phyloP scores from a whole-genome alignment of 2,329 filamentous ascomycete genomes.

The Calonectria pseudoreteaudii region DNA sequence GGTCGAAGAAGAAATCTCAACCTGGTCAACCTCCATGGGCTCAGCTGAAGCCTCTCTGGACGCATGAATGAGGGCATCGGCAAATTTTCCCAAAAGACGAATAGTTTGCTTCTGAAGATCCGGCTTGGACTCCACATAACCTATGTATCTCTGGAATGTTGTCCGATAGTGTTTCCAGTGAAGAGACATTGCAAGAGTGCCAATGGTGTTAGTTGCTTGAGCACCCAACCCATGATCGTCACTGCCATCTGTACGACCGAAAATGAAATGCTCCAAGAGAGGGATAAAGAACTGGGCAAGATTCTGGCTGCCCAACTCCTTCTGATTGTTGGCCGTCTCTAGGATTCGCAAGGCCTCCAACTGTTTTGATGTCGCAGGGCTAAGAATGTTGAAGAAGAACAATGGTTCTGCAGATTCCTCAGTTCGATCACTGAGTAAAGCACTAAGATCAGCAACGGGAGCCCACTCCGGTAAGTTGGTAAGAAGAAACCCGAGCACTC shows the following conservation, averaged over 20 bases:
- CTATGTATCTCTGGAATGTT: slow-evolving; percentile 84
- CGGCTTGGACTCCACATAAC: slow-evolving; percentile 83
- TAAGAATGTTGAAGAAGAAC: slow-evolving; percentile 93
- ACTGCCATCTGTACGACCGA: slow-evolving; percentile 77
- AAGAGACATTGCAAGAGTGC: slow-evolving; percentile 77
- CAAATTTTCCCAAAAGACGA: slow-evolving; percentile 82
- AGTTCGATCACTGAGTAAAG: slow-evolving; percentile 70
- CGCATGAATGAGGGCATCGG: slow-evolving; percentile 78
- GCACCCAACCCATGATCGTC: slow-evolving; percentile 90
- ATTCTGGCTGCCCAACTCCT: slow-evolving; percentile 79
- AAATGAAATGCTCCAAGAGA: slow-evolving; percentile 92
- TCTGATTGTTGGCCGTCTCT: slow-evolving; percentile 72
- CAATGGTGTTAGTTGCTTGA: slow-evolving; percentile 86
- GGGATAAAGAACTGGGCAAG: slow-evolving; percentile 90
- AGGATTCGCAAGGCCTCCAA: slow-evolving; percentile 85
- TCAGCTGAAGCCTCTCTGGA: slow-evolving; percentile 55
- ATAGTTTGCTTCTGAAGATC: slow-evolving; percentile 89
- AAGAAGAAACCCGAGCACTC: slow-evolving; percentile 83
- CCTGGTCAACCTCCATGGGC: slow-evolving; percentile 57
- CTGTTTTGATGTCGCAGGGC: slow-evolving; percentile 88
- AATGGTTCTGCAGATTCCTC: slow-evolving; percentile 75
- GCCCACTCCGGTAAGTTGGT: slow-evolving; percentile 76
- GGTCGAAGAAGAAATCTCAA: slow-evolving; percentile 38
- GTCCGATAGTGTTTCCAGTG: slow-evolving; percentile 94
- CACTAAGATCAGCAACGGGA: slow-evolving; percentile 78